phyloP scores from a whole-genome alignment of 306 rosid genomes.

The Arachis stenosperma region DNA sequence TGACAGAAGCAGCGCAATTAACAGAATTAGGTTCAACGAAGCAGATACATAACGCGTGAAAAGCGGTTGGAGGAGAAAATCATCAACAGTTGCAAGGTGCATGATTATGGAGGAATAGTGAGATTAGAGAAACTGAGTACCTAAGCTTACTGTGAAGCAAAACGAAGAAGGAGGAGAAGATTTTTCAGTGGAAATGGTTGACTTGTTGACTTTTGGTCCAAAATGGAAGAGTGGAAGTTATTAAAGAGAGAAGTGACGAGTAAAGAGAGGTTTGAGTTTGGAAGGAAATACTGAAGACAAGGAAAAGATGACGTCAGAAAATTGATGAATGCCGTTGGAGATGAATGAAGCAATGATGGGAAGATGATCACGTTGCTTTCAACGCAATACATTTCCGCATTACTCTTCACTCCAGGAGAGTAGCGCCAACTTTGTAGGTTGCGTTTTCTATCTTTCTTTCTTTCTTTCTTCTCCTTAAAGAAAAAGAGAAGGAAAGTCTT shows the following conservation, averaged over 20 bases:
- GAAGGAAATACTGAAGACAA: neutral
- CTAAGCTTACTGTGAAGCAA: conserved; percentile 9
- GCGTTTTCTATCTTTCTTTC: no score
- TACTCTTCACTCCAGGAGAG: neutral
- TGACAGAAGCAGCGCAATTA: conserved; percentile 42
- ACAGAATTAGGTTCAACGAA: conserved; percentile 50
- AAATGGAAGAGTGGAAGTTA: neutral
- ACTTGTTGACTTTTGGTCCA: neutral
- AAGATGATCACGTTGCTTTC: neutral
- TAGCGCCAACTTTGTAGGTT: neutral
- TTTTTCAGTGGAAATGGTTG: neutral
- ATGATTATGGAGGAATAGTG: conserved; percentile 4
- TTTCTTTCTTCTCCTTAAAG: no score
- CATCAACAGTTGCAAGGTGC: conserved; percentile 35
- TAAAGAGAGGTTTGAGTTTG: neutral
- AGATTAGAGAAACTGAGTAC: conserved; percentile 32
- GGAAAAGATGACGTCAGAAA: neutral
- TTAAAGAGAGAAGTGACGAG: neutral
- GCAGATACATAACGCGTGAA: conserved; percentile 58
- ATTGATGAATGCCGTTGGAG: neutral
- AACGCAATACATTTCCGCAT: neutral
- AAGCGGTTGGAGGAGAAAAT: conserved; percentile 51
- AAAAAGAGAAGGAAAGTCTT: no score
- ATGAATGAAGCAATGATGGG: neutral
- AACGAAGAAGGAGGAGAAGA: conserved; percentile 34